These are phyloP conservation scores for baker's yeast (Saccharomyces cerevisiae) DNA, from an alignment of 805 yeast genomes.

Conservation along the genomic window DNA sequence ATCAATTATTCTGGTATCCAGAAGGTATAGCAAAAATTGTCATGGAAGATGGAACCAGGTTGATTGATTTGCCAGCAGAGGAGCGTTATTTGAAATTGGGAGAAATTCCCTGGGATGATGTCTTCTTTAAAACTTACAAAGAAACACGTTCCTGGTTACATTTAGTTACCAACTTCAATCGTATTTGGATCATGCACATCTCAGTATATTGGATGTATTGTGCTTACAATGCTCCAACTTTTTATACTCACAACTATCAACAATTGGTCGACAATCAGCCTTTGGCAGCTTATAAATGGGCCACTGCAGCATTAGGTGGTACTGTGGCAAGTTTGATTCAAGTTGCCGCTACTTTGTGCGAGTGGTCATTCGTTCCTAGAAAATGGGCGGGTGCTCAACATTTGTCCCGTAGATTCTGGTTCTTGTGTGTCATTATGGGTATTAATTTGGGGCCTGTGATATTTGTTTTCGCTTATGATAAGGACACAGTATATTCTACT, in stretches of 20 bases:
- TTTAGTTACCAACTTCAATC: constrained; percentile 86
- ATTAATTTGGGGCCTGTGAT: constrained; percentile 79
- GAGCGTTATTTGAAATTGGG: constrained; percentile 85
- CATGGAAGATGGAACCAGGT: constrained; percentile 82
- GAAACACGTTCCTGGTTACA: constrained; percentile 98
- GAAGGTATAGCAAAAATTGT: constrained; percentile 93
- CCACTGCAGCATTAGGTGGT: constrained; percentile 89
- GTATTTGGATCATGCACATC: constrained; percentile 93
- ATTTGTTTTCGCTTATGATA: constrained; percentile 76
- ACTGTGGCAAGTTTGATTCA: constrained; percentile 74
- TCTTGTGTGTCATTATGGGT: constrained; percentile 55
- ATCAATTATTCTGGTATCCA: constrained; percentile 98
- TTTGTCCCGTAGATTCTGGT: constrained; percentile 74
- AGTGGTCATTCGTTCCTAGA: constrained; percentile 95
- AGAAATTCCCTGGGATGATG: constrained; percentile 84
- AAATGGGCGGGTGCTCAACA: constrained; percentile 99
- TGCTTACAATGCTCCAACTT: constrained; percentile 83
- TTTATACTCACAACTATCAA: constrained; percentile 79
- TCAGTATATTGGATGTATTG: constrained; percentile 90
- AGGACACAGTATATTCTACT: constrained; percentile 52
- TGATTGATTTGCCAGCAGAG: constrained; percentile 79
- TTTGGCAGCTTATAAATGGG: constrained; percentile 81
- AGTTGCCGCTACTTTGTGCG: constrained; percentile 78
- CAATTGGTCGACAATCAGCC: constrained; percentile 83
- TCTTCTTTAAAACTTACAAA: constrained; percentile 89